Evolutionary conservation across 1,139 yeast genomes (phyloP).

Genomic region (Protomyces inouyei): DNA sequence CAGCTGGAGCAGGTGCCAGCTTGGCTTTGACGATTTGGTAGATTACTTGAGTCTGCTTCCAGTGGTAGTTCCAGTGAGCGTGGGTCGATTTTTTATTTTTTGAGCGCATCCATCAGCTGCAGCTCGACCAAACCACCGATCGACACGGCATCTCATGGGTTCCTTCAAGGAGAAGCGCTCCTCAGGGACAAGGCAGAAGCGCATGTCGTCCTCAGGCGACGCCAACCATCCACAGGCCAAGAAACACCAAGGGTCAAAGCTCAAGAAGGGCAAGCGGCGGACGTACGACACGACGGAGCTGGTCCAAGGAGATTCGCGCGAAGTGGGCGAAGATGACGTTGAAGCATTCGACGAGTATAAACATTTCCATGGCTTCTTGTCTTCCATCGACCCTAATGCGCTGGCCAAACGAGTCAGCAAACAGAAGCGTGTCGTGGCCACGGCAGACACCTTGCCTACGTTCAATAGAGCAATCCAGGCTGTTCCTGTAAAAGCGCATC

Average conservation of each 20-base stretch:
- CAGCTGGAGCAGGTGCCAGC: too few species aligned
- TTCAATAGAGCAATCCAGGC: not conserved
- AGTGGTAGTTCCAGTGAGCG: too few species aligned
- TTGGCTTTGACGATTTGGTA: too few species aligned
- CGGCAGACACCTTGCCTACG: not conserved
- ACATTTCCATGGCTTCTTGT: conserved; percentile 15
- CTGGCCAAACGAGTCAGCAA: conserved; percentile 3
- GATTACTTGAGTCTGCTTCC: too few species aligned
- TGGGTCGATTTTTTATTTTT: too few species aligned
- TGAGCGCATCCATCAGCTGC: too few species aligned
- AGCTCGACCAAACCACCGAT: too few species aligned
- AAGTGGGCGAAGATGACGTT: conserved; percentile 17
- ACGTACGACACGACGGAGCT: conserved; percentile 5
- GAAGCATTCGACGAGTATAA: conserved; percentile 22
- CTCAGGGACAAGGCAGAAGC: too few species aligned
- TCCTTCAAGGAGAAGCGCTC: too few species aligned
- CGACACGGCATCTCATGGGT: too few species aligned
- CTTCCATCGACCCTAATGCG: conserved; percentile 14
- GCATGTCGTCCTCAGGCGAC: too few species aligned
- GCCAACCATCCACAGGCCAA: not conserved
- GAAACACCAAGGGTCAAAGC: not conserved
- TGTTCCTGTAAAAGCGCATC: not conserved
- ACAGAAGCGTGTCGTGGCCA: not conserved
- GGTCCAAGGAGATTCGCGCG: conserved; percentile 9
- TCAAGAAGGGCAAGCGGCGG: not conserved